Evolutionary conservation across 768 basidiomycete genomes (phyloP).

Genomic region (Gymnopilus junonius): DNA sequence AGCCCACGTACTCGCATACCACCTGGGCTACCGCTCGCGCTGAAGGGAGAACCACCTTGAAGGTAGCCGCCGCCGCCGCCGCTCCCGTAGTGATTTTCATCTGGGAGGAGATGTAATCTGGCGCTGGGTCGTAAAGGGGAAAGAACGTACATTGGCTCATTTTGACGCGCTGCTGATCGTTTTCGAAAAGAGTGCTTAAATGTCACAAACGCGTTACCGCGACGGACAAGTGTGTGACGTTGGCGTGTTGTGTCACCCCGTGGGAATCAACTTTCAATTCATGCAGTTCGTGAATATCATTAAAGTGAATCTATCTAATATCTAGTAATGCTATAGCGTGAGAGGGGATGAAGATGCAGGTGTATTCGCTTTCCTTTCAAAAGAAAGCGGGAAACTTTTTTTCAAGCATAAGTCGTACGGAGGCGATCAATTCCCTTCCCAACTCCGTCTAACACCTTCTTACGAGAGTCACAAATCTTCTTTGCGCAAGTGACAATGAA

Average conservation of each 20-base stretch:
- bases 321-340: background rate
- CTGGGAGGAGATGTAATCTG: constrained; percentile 3
- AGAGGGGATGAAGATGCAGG: constrained; percentile 13
- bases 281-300: background rate
- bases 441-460: constrained; percentile 71
- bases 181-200: constrained; percentile 5
- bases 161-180: constrained; percentile 19
- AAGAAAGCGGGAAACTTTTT: constrained; percentile 17
- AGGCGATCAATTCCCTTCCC: constrained; percentile 71
- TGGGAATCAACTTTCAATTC: background rate
- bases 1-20: constrained; percentile 44
- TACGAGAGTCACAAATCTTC: constrained; percentile 70
- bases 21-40: constrained; percentile 63
- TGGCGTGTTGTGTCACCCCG: constrained; percentile 3
- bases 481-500: constrained; percentile 65
- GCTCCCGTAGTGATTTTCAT: constrained; percentile 46
- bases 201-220: constrained; percentile 31
- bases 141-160: constrained; percentile 40
- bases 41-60: constrained; percentile 63
- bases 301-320: background rate
- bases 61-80: constrained; percentile 52
- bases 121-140: background rate
- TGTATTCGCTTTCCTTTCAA: background rate
- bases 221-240: constrained; percentile 12
- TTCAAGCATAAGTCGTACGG: constrained; percentile 39